Evolutionary conservation across 1,284 basidiomycete genomes (phyloP), one percentile per base, ranked within the genome.

Genomic region (Ceratobasidium sp.): DNA sequence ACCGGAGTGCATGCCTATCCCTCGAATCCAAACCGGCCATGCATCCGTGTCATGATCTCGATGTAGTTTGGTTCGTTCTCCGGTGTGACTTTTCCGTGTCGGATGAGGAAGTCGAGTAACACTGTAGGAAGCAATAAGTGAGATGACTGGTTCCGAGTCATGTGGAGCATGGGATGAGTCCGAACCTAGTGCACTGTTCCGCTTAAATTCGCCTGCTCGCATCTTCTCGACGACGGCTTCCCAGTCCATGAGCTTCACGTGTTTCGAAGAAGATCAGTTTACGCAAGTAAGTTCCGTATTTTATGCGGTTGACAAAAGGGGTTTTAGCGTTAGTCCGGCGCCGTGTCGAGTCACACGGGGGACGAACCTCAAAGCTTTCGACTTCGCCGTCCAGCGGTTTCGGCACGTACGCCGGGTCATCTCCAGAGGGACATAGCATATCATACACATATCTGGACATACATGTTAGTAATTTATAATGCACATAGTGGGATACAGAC

Each of bases 361-460:
- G 14, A 76, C 81, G 73, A 72, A 91, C 92, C 83, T 91, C 89
- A 78, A 98, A 98, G 0, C 87, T 91, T 79, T 98, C 95, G 4
- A 98, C 96, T 80, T 98, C 97, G 38, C 93, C 95, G 77, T 98
- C 97, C 46, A 89, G 85, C 0, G 96, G 96, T 58, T 84, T 85
- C 0, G 94, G 93, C 49, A 85, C 82, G 75, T 93, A 81, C 16
- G 63, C 89, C 3, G 81, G 77, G 8, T 77, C 74, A 28, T 84
- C 78, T 74, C 88, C 82, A 1, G 83, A 75, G 0, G 93, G 93
- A 30, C 96, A 85, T 55, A 82, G 81, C 66, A 97, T 83, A 77
- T 96, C 93, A 78, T 95, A 98, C 8, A 91, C 83, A 78, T 93
- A 95, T 83, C 91, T 92, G 8, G 2, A 74, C 14, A 38, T 67